Base-by-base conservation (phyloP, 1,139 yeast genomes). In the Yamadazyma mexicana region DNA sequence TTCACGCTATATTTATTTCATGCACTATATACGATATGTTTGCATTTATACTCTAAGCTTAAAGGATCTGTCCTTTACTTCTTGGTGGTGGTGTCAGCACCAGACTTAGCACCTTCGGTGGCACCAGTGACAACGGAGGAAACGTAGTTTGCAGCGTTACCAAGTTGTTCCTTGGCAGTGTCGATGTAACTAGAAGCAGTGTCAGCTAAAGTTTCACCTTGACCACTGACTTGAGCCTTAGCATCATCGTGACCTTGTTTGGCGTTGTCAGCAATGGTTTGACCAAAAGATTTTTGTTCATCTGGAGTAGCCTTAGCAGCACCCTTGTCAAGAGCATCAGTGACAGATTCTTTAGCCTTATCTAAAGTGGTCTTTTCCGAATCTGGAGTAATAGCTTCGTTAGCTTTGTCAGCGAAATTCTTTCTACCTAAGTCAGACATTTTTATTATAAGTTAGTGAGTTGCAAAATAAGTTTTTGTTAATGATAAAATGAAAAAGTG, bases 381-480 rank as follows among this genome's bases (percentile, higher is more conserved):
- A 48, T 87, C 83, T 58, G 96, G 96, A 53, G 79, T 86, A 40
- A 85, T 47, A 36, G 76, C 58, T 73, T 87, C 95, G 42, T 71
- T 40, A 49, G 77, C 66, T 69, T 87, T 87, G 62, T 81, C 84
- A 51, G 83, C 54, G 57, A 88, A 74, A 59, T 74, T 67, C 67
- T 87, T 87, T 83, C 95, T 85, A 53, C 87, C 87, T 47, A 75
- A 61, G 78, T 83, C 89, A 55, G 88, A 79, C 89, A 83, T 83
- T 50, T 31, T 48, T 29, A 34, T 20, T 20, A 20, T 20, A 6
- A 6, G 22, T 20, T 20, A 6, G 8, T 20, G n/a, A n/a, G 22
- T 20, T 20, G 22, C 22, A 20, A 20, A 20, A 20, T 20, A 20
- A 20, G 22, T 20, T 20, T 31, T 30, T 30, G 11, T 22, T 18